phyloP scores from a whole-genome alignment of 148 eudicot genomes.

The Rhododendron vialii region DNA sequence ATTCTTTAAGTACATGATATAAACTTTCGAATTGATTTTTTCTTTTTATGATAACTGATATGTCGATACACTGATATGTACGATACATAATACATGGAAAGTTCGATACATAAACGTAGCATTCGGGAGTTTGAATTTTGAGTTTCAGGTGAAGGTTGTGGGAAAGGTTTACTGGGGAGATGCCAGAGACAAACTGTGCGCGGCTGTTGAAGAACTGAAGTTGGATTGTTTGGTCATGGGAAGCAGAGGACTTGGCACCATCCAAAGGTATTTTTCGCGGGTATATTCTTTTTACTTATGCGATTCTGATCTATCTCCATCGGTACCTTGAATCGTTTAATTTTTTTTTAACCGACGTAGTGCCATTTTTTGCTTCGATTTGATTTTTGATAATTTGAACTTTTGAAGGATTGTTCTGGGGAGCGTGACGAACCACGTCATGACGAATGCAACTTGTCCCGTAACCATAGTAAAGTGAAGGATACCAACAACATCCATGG shows the following conservation, averaged over 20 bases:
- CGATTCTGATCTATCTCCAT: not conserved
- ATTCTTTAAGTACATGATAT: no score
- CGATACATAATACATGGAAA: no score
- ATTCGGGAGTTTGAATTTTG: not conserved
- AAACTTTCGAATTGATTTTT: no score
- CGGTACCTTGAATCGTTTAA: not conserved
- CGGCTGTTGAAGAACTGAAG: conserved; percentile 28
- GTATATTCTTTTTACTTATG: not conserved
- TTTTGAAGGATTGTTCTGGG: conserved; percentile 31
- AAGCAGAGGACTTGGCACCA: conserved; percentile 45
- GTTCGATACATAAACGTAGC: not conserved
- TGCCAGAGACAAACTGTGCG: conserved; percentile 45
- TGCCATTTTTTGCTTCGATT: not conserved
- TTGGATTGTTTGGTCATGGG: conserved; percentile 42
- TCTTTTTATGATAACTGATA: no score
- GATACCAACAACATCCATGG: not conserved
- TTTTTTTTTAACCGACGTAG: not conserved
- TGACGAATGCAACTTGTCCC: conserved; percentile 37
- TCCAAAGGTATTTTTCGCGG: conserved; percentile 28
- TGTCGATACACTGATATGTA: no score
- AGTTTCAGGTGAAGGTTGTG: conserved; percentile 24
- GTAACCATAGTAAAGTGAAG: conserved; percentile 48
- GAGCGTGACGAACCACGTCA: conserved; percentile 43
- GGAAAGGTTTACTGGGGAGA: conserved; percentile 50
- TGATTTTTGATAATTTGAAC: conserved; percentile 15